These are phyloP conservation scores for Chlorophyllum brunneum DNA, from an alignment of 768 basidiomycete genomes.

Conservation along the genomic window DNA sequence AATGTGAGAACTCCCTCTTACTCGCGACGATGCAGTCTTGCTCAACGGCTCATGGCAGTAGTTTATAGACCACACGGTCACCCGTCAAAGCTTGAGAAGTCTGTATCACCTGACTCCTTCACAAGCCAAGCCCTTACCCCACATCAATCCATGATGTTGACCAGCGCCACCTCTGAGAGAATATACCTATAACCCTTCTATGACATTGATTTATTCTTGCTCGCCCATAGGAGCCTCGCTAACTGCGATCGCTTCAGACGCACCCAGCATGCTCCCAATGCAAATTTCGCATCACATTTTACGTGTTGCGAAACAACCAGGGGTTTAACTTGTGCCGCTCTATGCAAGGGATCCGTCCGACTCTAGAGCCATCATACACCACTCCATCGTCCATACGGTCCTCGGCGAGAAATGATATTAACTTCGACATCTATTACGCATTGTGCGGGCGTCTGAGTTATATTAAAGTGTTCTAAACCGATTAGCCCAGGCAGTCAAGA, in stretches of 20 bases:
- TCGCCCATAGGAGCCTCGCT: too few species aligned
- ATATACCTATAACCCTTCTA: too few species aligned
- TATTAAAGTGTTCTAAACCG: too few species aligned
- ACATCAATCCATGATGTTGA: background rate
- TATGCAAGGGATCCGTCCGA: background rate
- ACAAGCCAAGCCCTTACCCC: background rate
- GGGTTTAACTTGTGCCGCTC: too few species aligned
- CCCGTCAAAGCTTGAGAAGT: background rate
- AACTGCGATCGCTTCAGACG: too few species aligned
- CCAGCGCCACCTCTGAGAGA: background rate
- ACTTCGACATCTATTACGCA: background rate
- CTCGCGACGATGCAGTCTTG: background rate
- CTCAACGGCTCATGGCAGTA: background rate
- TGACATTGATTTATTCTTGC: too few species aligned
- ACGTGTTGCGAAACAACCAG: too few species aligned
- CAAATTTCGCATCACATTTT: too few species aligned
- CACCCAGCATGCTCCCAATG: too few species aligned
- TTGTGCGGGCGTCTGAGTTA: background rate
- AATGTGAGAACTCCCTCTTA: background rate
- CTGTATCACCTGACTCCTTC: background rate
- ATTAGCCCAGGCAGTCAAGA: too few species aligned
- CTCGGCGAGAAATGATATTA: too few species aligned
- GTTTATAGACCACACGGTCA: background rate
- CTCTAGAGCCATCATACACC: background rate
- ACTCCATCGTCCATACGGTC: too few species aligned